Percentiles rank a stretch among this genome's conserved stretches.
These are phyloP conservation scores for Sinapis alba DNA, from an alignment of 441 rosid genomes.

Conservation along the genomic window DNA sequence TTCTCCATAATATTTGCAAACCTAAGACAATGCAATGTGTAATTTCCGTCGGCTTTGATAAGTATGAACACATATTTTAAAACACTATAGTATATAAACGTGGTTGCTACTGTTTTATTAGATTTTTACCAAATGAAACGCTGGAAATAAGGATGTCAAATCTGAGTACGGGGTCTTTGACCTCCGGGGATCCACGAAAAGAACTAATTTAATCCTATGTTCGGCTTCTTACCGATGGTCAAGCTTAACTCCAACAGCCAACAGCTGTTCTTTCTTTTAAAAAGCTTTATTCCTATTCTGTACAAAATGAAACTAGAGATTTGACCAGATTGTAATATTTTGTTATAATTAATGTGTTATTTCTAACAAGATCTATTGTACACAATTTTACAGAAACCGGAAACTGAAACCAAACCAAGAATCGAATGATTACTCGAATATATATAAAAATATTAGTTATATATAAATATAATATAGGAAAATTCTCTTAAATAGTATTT, in stretches of 20 bases:
- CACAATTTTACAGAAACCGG: neutral
- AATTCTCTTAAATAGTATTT: no score
- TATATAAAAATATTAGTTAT: no score
- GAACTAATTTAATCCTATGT: constrained; percentile 23
- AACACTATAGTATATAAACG: neutral
- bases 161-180: constrained; percentile 37
- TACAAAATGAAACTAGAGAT: neutral
- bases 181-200: constrained; percentile 40
- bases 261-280: constrained; percentile 26
- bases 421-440: no score
- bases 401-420: no score
- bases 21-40: neutral
- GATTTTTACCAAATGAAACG: neutral
- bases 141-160: constrained; percentile 18
- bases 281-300: neutral
- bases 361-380: neutral
- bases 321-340: neutral
- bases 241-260: constrained; percentile 24
- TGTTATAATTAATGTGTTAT: no score
- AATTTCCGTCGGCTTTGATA: neutral
- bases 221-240: constrained; percentile 39
- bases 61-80: neutral
- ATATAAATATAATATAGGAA: no score
- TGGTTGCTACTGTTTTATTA: neutral
- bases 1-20: neutral